Percentiles rank a stretch among this genome's conserved stretches.
phyloP scores from a whole-genome alignment of 129 eudicot species.

The Kitagawia praeruptora region DNA sequence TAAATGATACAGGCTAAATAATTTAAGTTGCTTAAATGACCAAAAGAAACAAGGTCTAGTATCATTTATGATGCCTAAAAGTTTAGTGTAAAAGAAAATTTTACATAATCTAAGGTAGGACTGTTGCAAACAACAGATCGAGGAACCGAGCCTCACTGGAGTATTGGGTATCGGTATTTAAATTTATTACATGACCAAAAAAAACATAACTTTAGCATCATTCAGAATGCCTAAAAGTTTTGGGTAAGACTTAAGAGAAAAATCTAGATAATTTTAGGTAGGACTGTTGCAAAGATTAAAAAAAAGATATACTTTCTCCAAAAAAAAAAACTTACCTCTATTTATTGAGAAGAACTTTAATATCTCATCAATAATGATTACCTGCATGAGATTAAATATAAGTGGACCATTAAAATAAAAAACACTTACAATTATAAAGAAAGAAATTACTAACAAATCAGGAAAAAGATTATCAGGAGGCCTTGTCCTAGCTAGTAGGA shows the following conservation, averaged over 20 bases:
- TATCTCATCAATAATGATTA: slow-evolving; percentile 87
- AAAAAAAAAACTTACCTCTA: slow-evolving; percentile 25
- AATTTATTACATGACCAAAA: background rate
- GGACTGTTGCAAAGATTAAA: too few relatives aligned
- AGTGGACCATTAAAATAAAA: background rate
- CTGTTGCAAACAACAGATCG: background rate
- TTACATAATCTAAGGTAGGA: too few relatives aligned
- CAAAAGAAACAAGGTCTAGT: background rate
- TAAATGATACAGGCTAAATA: too few relatives aligned
- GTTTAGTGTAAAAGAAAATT: too few relatives aligned
- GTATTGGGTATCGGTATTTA: background rate
- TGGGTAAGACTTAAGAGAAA: too few relatives aligned
- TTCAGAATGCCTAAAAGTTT: too few relatives aligned
- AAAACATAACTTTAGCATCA: background rate
- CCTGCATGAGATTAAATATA: slow-evolving; percentile 34
- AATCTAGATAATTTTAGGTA: background rate
- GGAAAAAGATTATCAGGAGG: background rate
- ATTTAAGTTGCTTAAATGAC: background rate
- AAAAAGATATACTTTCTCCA: too few relatives aligned
- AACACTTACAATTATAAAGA: background rate
- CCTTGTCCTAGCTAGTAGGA: background rate
- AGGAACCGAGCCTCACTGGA: background rate
- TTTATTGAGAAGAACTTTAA: slow-evolving; percentile 80
- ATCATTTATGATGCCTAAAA: too few relatives aligned
- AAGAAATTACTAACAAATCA: background rate